Conservation (phyloP, 2,329 filamentous ascomycete species). For the Rhexocercosporidium sp. region DNA sequence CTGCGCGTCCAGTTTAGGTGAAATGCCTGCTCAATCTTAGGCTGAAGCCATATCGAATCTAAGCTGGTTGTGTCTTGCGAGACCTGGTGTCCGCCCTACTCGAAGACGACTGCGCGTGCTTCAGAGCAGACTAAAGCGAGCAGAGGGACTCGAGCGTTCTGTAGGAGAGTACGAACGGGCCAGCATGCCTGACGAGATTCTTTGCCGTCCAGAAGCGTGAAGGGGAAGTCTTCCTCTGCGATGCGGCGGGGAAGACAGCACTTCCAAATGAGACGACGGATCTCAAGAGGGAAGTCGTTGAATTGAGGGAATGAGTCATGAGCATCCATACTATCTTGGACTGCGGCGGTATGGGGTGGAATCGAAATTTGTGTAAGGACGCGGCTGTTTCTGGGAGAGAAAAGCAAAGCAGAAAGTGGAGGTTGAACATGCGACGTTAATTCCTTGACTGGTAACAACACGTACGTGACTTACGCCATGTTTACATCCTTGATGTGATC, state of each 20-base stretch:
- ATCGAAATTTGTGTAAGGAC: too few species aligned
- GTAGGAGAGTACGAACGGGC: not conserved
- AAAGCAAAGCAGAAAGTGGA: too few species aligned
- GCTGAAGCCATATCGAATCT: not conserved
- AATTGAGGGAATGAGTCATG: conserved; percentile 6
- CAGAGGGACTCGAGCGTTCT: not conserved
- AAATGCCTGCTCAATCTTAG: not conserved
- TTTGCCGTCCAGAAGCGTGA: not conserved
- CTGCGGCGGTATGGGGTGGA: too few species aligned
- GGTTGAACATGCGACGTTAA: too few species aligned
- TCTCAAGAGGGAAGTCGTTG: not conserved
- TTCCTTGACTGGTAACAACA: too few species aligned
- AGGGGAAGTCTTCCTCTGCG: not conserved
- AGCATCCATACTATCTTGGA: not conserved
- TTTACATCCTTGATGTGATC: too few species aligned
- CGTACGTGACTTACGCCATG: too few species aligned
- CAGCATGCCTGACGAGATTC: not conserved
- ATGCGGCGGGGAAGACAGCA: not conserved
- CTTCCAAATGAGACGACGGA: not conserved
- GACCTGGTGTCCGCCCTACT: not conserved
- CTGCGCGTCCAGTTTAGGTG: not conserved
- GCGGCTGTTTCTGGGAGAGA: too few species aligned
- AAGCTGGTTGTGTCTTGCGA: not conserved
- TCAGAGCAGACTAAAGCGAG: not conserved
- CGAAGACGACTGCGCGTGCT: not conserved